Evolutionary conservation across 306 rosid genomes (phyloP), one percentile per base, ranked within the genome.

Genomic region (Glycyrrhiza uralensis): DNA sequence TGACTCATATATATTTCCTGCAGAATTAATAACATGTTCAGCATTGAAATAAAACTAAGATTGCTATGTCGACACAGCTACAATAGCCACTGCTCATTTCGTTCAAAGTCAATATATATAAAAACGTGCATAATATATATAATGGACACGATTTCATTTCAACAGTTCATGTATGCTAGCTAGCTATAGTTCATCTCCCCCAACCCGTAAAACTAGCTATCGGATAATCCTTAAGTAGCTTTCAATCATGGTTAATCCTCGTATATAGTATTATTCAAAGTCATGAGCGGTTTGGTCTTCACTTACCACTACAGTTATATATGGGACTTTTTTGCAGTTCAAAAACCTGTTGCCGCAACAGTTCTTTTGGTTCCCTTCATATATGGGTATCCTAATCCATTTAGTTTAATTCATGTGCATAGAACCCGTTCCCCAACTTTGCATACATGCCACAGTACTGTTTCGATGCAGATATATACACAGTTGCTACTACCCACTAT

Each of bases 171-270:
- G 54, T 33, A 56, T 30, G 29, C 38, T 39, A 38, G n/a, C n/a
- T n/a, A n/a, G n/a, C n/a, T n/a, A n/a, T n/a, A n/a, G 49, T 73
- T 74, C 76, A 80, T 74, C 62, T 80, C 76, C 76, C 80, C 80
- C 62, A 74, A 42, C 76, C 60, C 60, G 0, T 2, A 66, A 42
- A 66, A 63, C 49, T 6, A 60, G 26, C 2, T 38, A 17, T 62
- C n/a, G 63, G 78, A 44, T 56, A 58, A 56, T 57, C 1, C 38
- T 54, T 2, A 18, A 26, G 76, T 58, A 58, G 66, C 72, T 67
- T 58, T 58, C 44, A 66, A 46, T 33, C 3, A 28, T 35, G 58
- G 2, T 35, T 73, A 10, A 62, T 39, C 11, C 41, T 36, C 41
- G 41, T 18, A 55, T 23, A 58, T n/a, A 26, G 8, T 7, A 15